Conservation (phyloP, 345 rosid genomes). For the Zanthoxylum bungeanum region DNA sequence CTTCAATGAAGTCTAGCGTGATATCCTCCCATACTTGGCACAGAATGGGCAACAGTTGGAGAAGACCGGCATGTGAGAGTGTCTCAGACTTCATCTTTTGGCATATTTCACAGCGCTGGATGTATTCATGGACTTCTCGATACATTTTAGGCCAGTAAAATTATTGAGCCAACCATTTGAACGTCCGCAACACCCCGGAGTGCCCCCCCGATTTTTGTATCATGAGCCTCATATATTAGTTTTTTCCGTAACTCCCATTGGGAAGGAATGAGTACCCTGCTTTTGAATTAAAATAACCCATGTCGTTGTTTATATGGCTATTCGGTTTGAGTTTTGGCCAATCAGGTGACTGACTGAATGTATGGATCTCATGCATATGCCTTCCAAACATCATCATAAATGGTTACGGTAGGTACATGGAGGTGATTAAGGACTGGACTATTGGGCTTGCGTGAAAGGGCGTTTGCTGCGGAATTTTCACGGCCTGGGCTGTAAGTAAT, state of each 20-base stretch:
- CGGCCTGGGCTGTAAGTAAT: not conserved
- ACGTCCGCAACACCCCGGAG: not conserved
- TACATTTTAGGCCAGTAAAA: constrained; percentile 6
- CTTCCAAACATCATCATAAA: not conserved
- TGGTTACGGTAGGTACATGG: not conserved
- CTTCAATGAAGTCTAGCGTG: constrained; percentile 2
- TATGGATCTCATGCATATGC: not conserved
- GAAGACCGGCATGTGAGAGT: not conserved
- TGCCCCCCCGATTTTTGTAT: not conserved
- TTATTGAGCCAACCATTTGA: not conserved
- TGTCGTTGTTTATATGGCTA: not conserved
- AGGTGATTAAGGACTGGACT: not conserved
- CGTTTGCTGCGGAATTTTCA: not conserved
- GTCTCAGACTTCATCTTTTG: not conserved
- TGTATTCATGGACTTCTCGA: not conserved
- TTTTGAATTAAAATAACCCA: not conserved
- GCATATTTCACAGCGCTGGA: not conserved
- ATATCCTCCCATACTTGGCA: constrained; percentile 3
- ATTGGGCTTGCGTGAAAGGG: not conserved
- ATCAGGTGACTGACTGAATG: not conserved
- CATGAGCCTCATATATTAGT: not conserved
- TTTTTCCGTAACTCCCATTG: not conserved
- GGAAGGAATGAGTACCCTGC: not conserved
- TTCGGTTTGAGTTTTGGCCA: too few relatives aligned
- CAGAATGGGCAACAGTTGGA: not conserved